A percentile compares a stretch with the other conserved stretches of the same genome.
These are phyloP conservation scores for Pelargonium fulgidum DNA, from an alignment of 441 rosid genomes.

Conservation along the genomic window DNA sequence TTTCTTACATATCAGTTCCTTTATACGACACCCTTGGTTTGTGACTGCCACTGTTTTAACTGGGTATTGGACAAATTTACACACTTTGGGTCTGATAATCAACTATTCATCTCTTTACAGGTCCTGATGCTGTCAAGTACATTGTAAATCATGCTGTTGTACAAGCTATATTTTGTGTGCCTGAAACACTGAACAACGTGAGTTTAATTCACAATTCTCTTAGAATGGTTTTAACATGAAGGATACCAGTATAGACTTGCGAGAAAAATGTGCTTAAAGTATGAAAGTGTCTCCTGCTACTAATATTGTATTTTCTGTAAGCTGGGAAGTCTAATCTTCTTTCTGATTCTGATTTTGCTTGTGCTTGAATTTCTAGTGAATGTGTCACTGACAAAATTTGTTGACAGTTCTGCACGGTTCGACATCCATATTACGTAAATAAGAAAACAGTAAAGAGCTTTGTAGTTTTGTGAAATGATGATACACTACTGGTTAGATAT, in stretches of 20 bases:
- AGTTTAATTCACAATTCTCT: constrained; percentile 27
- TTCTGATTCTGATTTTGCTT: not conserved
- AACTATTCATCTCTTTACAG: constrained; percentile 36
- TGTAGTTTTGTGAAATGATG: too few relatives aligned
- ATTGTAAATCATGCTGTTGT: constrained; percentile 79
- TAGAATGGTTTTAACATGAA: constrained; percentile 1
- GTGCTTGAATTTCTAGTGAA: not conserved
- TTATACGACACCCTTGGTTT: constrained; percentile 94
- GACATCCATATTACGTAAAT: too few relatives aligned
- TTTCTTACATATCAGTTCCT: constrained; percentile 87
- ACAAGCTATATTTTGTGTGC: constrained; percentile 86
- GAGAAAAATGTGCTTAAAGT: not conserved
- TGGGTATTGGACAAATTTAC: constrained; percentile 11
- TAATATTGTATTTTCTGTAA: not conserved
- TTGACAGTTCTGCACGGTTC: too few relatives aligned
- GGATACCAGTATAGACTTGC: constrained; percentile 9
- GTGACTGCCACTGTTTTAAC: constrained; percentile 21
- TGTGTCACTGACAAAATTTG: too few relatives aligned
- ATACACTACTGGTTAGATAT: too few relatives aligned
- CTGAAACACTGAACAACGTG: constrained; percentile 68
- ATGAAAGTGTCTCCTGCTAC: not conserved
- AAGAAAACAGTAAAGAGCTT: too few relatives aligned
- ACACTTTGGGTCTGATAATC: constrained; percentile 15
- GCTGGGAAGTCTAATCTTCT: not conserved
- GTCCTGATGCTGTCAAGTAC: constrained; percentile 93